Conservation (phyloP, 768 basidiomycete genomes). For the Trametopsis cervina region DNA sequence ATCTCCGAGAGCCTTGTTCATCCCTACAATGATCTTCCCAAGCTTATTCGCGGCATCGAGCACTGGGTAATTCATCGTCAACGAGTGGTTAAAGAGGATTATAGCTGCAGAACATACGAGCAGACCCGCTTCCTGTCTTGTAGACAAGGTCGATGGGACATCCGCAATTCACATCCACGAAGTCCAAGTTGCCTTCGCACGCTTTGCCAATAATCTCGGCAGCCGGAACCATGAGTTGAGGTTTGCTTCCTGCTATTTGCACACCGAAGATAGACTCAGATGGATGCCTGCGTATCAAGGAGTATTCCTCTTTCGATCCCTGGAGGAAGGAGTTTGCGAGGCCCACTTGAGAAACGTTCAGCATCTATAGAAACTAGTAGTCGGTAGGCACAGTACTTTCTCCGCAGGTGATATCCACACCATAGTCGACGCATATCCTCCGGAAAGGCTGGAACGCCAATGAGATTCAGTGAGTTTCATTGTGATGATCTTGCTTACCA, state of each 20-base stretch:
- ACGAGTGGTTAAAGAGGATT: neutral
- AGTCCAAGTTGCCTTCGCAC: conserved; percentile 64
- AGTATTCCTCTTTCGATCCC: conserved; percentile 94
- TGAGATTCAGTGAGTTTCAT: neutral
- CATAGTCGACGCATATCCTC: conserved; percentile 76
- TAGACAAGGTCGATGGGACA: conserved; percentile 98
- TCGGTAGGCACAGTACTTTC: conserved; percentile 53
- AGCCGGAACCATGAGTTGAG: conserved; percentile 66
- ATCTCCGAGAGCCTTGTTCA: conserved; percentile 86
- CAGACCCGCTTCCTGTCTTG: conserved; percentile 84
- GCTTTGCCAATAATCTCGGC: conserved; percentile 78
- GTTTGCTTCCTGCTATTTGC: conserved; percentile 88
- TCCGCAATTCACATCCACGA: conserved; percentile 93
- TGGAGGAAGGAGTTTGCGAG: conserved; percentile 84
- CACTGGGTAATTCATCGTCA: conserved; percentile 38
- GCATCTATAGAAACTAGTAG: neutral
- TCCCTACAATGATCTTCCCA: conserved; percentile 82
- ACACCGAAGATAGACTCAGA: conserved; percentile 85
- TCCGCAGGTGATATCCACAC: conserved; percentile 92
- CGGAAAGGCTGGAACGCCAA: conserved; percentile 70
- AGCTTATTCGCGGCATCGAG: conserved; percentile 78
- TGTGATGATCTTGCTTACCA: conserved; percentile 62
- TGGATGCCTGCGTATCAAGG: conserved; percentile 81
- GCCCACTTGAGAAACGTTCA: conserved; percentile 59
- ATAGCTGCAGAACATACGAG: conserved; percentile 45